phyloP scores from a whole-genome alignment of 2,329 filamentous ascomycete species.

The Paramyrothecium sp. region DNA sequence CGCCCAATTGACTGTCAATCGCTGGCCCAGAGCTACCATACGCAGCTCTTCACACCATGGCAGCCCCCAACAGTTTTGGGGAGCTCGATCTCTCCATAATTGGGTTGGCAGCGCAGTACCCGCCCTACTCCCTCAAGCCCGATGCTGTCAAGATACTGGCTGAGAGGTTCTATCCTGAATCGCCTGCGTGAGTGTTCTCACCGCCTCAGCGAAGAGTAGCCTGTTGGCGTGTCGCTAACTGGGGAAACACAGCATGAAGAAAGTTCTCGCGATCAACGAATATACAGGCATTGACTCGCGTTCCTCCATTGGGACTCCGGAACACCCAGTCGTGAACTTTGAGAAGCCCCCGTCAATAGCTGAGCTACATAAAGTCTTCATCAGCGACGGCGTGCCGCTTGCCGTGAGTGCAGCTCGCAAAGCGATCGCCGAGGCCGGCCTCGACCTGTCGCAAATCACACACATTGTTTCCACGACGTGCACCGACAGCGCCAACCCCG shows the following conservation, averaged over 20 bases:
- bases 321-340: slow-evolving; percentile 61
- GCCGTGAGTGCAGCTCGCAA: slow-evolving; percentile 54
- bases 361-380: slow-evolving; percentile 54
- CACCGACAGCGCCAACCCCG: slow-evolving; percentile 68
- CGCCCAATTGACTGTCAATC: neutral
- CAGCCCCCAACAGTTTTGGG: slow-evolving; percentile 37
- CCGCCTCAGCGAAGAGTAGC: neutral
- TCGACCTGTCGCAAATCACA: slow-evolving; percentile 55
- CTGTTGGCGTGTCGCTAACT: neutral
- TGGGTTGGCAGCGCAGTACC: slow-evolving; percentile 60
- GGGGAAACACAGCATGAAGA: slow-evolving; percentile 51
- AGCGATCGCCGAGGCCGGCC: slow-evolving; percentile 52
- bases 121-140: slow-evolving; percentile 51
- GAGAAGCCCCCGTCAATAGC: slow-evolving; percentile 48
- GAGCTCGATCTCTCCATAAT: slow-evolving; percentile 60
- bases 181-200: slow-evolving; percentile 49
- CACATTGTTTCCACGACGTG: slow-evolving; percentile 68
- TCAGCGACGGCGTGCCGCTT: slow-evolving; percentile 56
- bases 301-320: slow-evolving; percentile 59
- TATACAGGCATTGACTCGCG: slow-evolving; percentile 64
- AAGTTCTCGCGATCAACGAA: slow-evolving; percentile 61
- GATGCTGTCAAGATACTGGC: slow-evolving; percentile 50
- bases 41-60: slow-evolving; percentile 32
- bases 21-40: neutral
- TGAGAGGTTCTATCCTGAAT: slow-evolving; percentile 57